Conservation (phyloP, 176 grass and related monocot genomes). For the Guadua angustifolia region DNA sequence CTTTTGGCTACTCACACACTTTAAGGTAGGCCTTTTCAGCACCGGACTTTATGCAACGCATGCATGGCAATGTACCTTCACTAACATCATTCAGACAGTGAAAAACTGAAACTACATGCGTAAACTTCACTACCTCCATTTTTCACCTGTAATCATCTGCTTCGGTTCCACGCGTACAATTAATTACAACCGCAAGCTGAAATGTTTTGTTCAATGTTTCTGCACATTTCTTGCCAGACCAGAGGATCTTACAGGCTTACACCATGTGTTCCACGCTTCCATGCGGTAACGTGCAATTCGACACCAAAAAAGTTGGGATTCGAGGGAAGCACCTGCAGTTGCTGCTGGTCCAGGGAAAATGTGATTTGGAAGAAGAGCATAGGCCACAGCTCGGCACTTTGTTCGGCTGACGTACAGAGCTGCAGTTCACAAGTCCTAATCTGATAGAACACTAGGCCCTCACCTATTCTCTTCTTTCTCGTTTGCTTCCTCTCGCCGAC, state of each 20-base stretch:
- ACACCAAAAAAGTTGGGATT: neutral
- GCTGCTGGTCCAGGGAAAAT: neutral
- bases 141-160: neutral
- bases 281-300: neutral
- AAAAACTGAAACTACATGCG: neutral
- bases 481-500: constrained; percentile 65
- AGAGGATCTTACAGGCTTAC: neutral
- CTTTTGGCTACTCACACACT: constrained; percentile 6
- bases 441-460: constrained; percentile 15
- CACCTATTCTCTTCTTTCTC: neutral
- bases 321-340: neutral
- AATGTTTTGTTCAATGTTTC: neutral
- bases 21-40: constrained; percentile 16
- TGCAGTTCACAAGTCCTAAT: constrained; percentile 54
- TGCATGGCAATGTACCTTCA: neutral
- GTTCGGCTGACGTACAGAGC: constrained; percentile 10
- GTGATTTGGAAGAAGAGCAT: neutral
- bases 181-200: neutral
- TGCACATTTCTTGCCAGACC: neutral
- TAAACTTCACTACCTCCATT: neutral
- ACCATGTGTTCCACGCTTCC: constrained; percentile 6
- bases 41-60: neutral
- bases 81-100: neutral
- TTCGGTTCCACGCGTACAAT: neutral
- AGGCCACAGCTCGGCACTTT: neutral